A percentile compares a stretch with the other conserved stretches of the same genome.
These are phyloP conservation scores for Mucuna pruriens DNA, from an alignment of 306 rosid genomes.

Conservation along the genomic window DNA sequence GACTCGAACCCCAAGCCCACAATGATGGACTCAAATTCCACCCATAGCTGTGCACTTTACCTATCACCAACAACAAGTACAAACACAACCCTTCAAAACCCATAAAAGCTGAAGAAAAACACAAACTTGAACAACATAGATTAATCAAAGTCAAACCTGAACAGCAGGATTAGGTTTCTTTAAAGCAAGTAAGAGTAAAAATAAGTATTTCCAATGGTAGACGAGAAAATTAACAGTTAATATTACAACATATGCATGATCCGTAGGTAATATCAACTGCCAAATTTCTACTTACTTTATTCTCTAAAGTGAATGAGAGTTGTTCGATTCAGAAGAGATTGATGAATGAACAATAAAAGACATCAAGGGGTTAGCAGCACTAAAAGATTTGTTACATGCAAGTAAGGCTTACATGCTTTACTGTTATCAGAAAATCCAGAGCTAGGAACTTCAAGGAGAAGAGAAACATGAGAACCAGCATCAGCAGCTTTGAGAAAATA, in stretches of 20 bases:
- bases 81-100: constrained; percentile 32
- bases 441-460: constrained; percentile 76
- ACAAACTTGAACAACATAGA: not conserved
- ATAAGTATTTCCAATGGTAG: too few relatives aligned
- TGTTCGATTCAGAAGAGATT: too few relatives aligned
- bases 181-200: too few relatives aligned
- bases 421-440: constrained; percentile 60
- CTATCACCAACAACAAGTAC: constrained; percentile 42
- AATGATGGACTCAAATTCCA: constrained; percentile 70
- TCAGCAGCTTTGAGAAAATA: constrained; percentile 91
- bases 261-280: too few relatives aligned
- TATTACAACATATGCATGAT: too few relatives aligned
- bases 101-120: not conserved
- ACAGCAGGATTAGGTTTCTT: too few relatives aligned
- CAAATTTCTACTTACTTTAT: too few relatives aligned
- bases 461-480: constrained; percentile 75
- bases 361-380: not conserved
- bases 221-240: too few relatives aligned
- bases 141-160: too few relatives aligned
- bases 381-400: constrained; percentile 13
- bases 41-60: constrained; percentile 72
- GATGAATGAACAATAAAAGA: too few relatives aligned
- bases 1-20: constrained; percentile 79
- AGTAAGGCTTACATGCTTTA: constrained; percentile 63
- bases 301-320: too few relatives aligned